Evolutionary conservation across 2,329 filamentous ascomycete species (phyloP).

Genomic region (Didymella keratinophila): DNA sequence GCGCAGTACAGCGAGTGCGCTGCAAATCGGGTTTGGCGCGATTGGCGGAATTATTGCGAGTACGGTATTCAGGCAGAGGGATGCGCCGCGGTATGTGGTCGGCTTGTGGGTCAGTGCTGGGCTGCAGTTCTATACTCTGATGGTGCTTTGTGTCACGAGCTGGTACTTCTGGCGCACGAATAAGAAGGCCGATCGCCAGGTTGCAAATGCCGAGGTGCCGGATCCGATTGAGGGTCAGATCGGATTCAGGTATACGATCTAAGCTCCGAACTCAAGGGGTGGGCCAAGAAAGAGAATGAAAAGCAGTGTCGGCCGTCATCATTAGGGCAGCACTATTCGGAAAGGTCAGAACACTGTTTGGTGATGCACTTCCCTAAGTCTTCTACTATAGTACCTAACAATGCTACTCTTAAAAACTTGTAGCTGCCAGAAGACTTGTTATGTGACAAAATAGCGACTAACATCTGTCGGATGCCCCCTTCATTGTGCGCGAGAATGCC

Average conservation of each 20-base stretch:
- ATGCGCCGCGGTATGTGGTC: constrained; percentile 33
- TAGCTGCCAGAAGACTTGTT: no score
- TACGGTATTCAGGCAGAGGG: constrained; percentile 31
- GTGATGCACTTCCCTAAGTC: no score
- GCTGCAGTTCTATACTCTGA: constrained; percentile 30
- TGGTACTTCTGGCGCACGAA: constrained; percentile 29
- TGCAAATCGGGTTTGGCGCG: constrained; percentile 36
- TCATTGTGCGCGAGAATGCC: no score
- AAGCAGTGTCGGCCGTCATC: no score
- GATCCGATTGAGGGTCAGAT: constrained; percentile 30
- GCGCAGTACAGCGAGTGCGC: constrained; percentile 30
- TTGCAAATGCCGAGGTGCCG: constrained; percentile 22
- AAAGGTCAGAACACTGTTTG: no score
- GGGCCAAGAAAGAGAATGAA: no score
- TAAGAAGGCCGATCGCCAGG: constrained; percentile 22
- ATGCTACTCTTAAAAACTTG: no score
- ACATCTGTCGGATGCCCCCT: no score
- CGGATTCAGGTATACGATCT: constrained; percentile 33
- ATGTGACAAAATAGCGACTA: no score
- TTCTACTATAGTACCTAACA: no score
- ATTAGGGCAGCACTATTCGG: no score
- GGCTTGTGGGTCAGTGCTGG: constrained; percentile 32
- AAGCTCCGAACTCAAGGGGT: background rate
- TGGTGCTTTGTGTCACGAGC: constrained; percentile 21
- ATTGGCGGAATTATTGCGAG: constrained; percentile 39